Base-by-base conservation (phyloP, 192 early-diverging fungal genomes). In the Coemansia interrupta region DNA sequence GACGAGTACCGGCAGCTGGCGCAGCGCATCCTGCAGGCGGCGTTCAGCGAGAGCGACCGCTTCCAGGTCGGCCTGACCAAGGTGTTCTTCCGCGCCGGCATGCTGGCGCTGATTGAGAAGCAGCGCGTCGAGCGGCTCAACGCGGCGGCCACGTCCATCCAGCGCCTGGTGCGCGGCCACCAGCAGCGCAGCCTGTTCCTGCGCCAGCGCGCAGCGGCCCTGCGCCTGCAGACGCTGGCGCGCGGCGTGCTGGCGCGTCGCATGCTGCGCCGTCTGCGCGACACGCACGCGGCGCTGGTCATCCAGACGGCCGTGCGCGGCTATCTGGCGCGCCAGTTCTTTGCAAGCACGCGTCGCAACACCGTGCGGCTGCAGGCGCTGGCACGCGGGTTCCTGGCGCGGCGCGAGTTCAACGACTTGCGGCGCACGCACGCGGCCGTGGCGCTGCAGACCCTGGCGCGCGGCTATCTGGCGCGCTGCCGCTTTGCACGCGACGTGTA, bases 61-160 rank as follows among this genome's bases (percentile, higher is more conserved):
- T 97, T 85, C 79, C 93, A 97, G 82, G 81, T 97, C 15, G 97
- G 97, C 59, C 70, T 87, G 30, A 91, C 92, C 12, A 99, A 99
- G 78, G 91, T 99, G 48, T 99, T 99, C 80, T 99, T 99, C 93
- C 88, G 97, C 24, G 91, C 97, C 46, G 97, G 97, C 54, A 89
- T 93, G 83, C 81, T 86, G 49, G 83, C 75, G 14, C 55, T 65
- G 28, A 69, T 79, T 42, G 95, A 99, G 64, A 96, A 94, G 73
- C 80, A 91, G 49, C 87, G 95, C 29, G 79, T 90, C 5, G 92
- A 94, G 61, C 82, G 91, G 20, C 79, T 92, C 60, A 88, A 88
- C 24, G 77, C 77, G 14, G 90, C 90, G 44, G 94, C 92, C 38
- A 85, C 91, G 5, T 44, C 92, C 52, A 88, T 97, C 63, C 94